These are phyloP conservation scores for Psidium guajava DNA, from an alignment of 345 rosid genomes.

Conservation along the genomic window DNA sequence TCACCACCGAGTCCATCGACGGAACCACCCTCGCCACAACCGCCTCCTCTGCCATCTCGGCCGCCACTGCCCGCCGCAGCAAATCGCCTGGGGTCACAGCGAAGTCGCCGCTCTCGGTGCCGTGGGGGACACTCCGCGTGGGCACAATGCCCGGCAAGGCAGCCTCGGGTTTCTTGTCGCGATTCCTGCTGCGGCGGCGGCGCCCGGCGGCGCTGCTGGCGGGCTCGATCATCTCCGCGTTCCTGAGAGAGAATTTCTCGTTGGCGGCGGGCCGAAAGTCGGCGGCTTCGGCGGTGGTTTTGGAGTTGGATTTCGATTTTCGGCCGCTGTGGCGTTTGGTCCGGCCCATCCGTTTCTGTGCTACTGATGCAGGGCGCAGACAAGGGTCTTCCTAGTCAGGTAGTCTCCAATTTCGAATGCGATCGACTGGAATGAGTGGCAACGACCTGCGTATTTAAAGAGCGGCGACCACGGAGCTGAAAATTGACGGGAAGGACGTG, in stretches of 20 bases:
- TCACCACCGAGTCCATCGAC: conserved; percentile 85
- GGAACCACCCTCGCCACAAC: conserved; percentile 44
- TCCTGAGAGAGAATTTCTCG: conserved; percentile 20
- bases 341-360: conserved; percentile 6
- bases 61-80: neutral
- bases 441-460: too few species aligned
- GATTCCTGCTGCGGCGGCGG: conserved; percentile 29
- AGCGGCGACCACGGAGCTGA: too few species aligned
- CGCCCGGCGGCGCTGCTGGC: conserved; percentile 1
- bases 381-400: too few species aligned
- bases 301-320: conserved; percentile 14
- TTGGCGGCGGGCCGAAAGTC: neutral
- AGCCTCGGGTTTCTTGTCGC: conserved; percentile 11
- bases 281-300: conserved; percentile 3
- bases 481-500: too few species aligned
- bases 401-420: too few species aligned
- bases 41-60: neutral
- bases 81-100: neutral
- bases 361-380: too few species aligned
- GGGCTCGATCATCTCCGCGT: conserved; percentile 17
- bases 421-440: too few species aligned
- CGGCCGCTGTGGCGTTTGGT: conserved; percentile 31
- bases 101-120: conserved; percentile 2
- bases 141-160: conserved; percentile 1
- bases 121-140: neutral